Conservation (phyloP, 108 stramenopile species). For the Cylindrotheca fusiformis region DNA sequence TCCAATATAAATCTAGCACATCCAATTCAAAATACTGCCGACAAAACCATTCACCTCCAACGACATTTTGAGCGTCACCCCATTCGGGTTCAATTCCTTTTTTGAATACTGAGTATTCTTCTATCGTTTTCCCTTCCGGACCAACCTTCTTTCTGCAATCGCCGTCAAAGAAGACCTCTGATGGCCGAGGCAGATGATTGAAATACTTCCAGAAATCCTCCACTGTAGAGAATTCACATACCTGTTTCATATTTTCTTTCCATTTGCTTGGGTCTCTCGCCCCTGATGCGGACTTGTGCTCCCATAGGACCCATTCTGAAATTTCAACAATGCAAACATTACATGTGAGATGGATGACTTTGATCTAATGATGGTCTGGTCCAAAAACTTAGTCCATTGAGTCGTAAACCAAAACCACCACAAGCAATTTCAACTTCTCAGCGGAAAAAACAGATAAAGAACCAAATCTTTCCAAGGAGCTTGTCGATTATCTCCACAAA, state of each 20-base stretch:
- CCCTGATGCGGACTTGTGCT: conserved; percentile 55
- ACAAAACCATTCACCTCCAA: conserved; percentile 89
- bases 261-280: conserved; percentile 66
- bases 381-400: background rate
- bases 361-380: background rate
- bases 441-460: too few relatives aligned
- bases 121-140: conserved; percentile 66
- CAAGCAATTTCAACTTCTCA: too few relatives aligned
- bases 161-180: conserved; percentile 85
- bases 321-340: conserved; percentile 5
- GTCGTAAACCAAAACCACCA: background rate
- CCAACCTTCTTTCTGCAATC: conserved; percentile 78
- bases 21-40: conserved; percentile 72
- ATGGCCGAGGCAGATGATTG: conserved; percentile 81
- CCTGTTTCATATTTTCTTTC: conserved; percentile 85
- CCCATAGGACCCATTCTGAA: conserved; percentile 89
- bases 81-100: conserved; percentile 95
- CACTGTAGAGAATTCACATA: conserved; percentile 81
- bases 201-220: conserved; percentile 93
- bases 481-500: too few relatives aligned
- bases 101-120: conserved; percentile 92
- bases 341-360: background rate
- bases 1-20: conserved; percentile 85
- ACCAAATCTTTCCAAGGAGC: too few relatives aligned
- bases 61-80: conserved; percentile 87